A percentile compares a stretch with the other conserved stretches of the same genome.
phyloP scores from a whole-genome alignment of 306 rosid genomes.

The Cucumis melo region DNA sequence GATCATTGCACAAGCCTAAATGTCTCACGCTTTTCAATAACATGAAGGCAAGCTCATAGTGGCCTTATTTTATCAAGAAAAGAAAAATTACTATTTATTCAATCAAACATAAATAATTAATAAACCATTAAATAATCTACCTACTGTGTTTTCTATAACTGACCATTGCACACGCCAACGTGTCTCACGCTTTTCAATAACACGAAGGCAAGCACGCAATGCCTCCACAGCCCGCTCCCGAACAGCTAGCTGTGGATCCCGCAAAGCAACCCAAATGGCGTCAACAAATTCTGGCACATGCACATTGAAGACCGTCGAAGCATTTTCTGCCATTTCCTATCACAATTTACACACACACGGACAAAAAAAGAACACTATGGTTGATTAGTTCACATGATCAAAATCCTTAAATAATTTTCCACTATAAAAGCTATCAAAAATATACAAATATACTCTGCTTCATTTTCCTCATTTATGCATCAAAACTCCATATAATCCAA shows the following conservation, averaged over 20 bases:
- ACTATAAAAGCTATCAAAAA: background rate
- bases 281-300: constrained; percentile 97
- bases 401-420: background rate
- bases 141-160: constrained; percentile 15
- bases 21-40: background rate
- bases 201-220: constrained; percentile 91
- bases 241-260: constrained; percentile 81
- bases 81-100: background rate
- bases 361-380: background rate
- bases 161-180: constrained; percentile 99
- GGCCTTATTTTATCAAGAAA: background rate
- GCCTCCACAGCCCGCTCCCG: constrained; percentile 99
- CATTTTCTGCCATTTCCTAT: constrained; percentile 99
- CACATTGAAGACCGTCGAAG: constrained; percentile 92
- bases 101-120: background rate
- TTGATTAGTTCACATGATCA: background rate
- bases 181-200: constrained; percentile 91
- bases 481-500: background rate
- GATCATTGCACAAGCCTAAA: background rate
- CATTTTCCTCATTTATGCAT: background rate
- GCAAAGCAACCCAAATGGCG: constrained; percentile 93
- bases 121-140: background rate
- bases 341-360: background rate
- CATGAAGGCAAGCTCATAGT: background rate
- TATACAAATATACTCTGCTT: background rate